These are phyloP conservation scores for Backusella macrospora DNA, from an alignment of 192 early-diverging fungal species.

Conservation along the genomic window DNA sequence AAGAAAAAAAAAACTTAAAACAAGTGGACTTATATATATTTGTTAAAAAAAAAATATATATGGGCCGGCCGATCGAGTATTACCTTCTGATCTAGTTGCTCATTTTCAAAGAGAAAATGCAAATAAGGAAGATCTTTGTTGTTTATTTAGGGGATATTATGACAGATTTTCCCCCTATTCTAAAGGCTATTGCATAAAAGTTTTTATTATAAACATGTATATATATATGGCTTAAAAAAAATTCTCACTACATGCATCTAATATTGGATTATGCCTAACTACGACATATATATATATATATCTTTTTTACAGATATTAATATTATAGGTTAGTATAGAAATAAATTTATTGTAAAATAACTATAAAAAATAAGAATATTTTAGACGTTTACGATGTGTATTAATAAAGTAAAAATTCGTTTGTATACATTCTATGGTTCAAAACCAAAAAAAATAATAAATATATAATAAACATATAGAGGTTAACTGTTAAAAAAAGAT, in stretches of 20 bases:
- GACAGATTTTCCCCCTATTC: not conserved
- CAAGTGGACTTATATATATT: conserved; percentile 9
- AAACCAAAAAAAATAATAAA: not conserved
- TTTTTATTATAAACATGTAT: conserved; percentile 4
- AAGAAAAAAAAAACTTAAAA: conserved; percentile 1
- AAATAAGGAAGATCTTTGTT: conserved; percentile 22
- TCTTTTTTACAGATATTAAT: not conserved
- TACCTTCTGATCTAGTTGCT: conserved; percentile 8
- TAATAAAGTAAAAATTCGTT: conserved; percentile 1
- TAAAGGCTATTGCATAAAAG: conserved; percentile 5
- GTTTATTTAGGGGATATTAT: conserved; percentile 19
- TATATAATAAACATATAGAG: not conserved
- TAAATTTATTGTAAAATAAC: not conserved
- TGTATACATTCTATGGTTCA: not conserved
- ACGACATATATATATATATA: too few relatives aligned
- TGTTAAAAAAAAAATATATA: conserved; percentile 1
- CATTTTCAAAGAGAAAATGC: conserved; percentile 1
- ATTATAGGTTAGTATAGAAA: conserved; percentile 5
- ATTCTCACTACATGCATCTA: conserved; percentile 4
- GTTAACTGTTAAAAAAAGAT: not conserved
- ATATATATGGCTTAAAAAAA: not conserved
- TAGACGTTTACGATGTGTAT: not conserved
- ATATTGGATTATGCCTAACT: not conserved
- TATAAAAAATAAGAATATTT: not conserved
- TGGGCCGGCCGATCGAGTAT: not conserved